These are phyloP conservation scores for Boletellus deceptivus DNA, from an alignment of 1,284 basidiomycete genomes.

Conservation along the genomic window DNA sequence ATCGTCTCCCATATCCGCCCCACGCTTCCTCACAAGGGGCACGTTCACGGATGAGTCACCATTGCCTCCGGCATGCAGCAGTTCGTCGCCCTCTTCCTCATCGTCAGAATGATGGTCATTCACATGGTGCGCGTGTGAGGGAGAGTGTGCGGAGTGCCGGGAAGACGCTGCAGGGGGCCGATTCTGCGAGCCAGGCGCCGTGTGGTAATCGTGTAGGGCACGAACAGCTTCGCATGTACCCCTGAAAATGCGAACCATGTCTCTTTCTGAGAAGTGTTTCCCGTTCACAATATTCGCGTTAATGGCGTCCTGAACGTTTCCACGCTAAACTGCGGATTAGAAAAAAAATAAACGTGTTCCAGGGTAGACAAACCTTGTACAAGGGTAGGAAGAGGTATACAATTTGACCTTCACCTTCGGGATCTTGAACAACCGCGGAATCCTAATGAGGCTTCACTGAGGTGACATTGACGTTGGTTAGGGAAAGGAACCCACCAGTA, in stretches of 20 bases:
- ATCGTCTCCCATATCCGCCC: slow-evolving; percentile 51
- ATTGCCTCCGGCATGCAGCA: slow-evolving; percentile 71
- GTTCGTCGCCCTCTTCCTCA: slow-evolving; percentile 49
- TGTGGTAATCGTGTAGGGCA: slow-evolving; percentile 88
- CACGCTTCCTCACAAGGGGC: slow-evolving; percentile 52
- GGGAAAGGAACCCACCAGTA: slow-evolving; percentile 52
- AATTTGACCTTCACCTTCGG: slow-evolving; percentile 90
- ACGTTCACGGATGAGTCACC: slow-evolving; percentile 42
- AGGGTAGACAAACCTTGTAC: slow-evolving; percentile 59
- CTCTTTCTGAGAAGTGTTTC: slow-evolving; percentile 82
- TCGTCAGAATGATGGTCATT: slow-evolving; percentile 38
- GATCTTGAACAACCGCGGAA: slow-evolving; percentile 92
- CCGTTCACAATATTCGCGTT: slow-evolving; percentile 84
- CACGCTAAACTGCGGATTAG: slow-evolving; percentile 49
- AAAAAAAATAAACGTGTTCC: slow-evolving; percentile 1
- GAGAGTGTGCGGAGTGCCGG: slow-evolving; percentile 18
- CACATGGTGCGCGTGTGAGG: slow-evolving; percentile 19
- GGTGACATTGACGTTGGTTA: neutral
- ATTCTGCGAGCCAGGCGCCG: slow-evolving; percentile 40
- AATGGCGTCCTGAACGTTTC: slow-evolving; percentile 95
- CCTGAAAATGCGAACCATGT: slow-evolving; percentile 87
- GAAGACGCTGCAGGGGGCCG: slow-evolving; percentile 27
- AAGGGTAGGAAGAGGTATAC: slow-evolving; percentile 92
- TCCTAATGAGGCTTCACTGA: slow-evolving; percentile 49
- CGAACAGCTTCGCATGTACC: slow-evolving; percentile 92